Evolutionary conservation across 345 rosid genomes (phyloP), one percentile per base, ranked within the genome.

Genomic region (Pugionium cornutum): DNA sequence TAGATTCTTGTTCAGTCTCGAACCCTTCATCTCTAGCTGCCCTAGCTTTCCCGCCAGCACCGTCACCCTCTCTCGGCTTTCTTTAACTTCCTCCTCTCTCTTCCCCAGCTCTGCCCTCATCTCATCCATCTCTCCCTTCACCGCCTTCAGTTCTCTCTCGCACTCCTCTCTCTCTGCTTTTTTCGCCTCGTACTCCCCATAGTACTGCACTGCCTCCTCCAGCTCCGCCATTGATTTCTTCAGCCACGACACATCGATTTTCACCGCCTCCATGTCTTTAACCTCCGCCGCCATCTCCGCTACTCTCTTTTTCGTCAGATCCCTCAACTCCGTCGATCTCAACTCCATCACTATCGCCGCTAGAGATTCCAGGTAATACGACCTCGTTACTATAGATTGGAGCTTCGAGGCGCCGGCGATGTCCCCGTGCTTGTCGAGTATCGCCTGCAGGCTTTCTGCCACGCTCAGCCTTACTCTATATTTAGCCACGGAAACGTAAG

Each of bases 241-340:
- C 42, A 89, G 75, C 97, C 97, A 89, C 8, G 52, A 44, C 18
- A 85, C 85, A 2, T 83, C 74, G 30, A 89, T 83, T 56, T 69
- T 83, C 26, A 85, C 84, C 8, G 88, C 72, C 67, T 89, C 95
- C 40, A 89, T 80, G 56, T 89, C 97, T 62, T 81, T 89, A 31
- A 89, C 81, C 49, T 87, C 86, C 30, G 89, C 86, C 39, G 78
- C 45, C 75, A 84, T 76, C 75, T 89, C 97, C 66, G 54, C 79
- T 26, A 85, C 75, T 31, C 84, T 81, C 29, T 83, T 59, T 40
- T 79, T 85, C 59, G 84, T 87, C 63, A 89, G 70, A 64, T 87
- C 83, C 62, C 6, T 60, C 27, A 83, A 60, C 25, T 77, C 47
- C 42, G 60, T 75, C 40, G 83, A 59, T 43, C 84, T 85, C 80